phyloP scores from a whole-genome alignment of 2,329 filamentous ascomycete genomes.

The Lasiodiplodia hormozganensis region DNA sequence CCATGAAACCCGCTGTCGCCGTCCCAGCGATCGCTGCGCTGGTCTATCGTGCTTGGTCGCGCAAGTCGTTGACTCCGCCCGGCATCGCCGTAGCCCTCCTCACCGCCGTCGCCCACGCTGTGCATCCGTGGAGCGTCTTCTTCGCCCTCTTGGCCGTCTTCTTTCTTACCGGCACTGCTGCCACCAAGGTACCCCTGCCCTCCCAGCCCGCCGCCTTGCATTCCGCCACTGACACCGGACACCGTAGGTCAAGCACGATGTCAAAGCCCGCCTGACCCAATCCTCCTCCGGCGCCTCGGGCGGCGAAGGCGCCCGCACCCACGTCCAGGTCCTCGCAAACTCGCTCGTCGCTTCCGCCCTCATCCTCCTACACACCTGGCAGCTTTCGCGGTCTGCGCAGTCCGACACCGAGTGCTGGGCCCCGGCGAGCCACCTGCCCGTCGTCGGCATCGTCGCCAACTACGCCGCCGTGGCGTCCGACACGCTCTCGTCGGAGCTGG shows the following conservation, averaged over 20 bases:
- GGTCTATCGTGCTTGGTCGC: slow-evolving; percentile 48
- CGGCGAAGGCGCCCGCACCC: slow-evolving; percentile 82
- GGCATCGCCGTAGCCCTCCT: slow-evolving; percentile 75
- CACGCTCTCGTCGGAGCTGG: slow-evolving; percentile 93
- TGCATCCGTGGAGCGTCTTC: slow-evolving; percentile 95
- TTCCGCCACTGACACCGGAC: slow-evolving; percentile 13
- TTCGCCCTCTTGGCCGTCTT: slow-evolving; percentile 84
- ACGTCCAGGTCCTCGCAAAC: slow-evolving; percentile 91
- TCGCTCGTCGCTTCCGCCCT: slow-evolving; percentile 77
- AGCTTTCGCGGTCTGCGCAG: slow-evolving; percentile 39
- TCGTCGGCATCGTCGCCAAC: slow-evolving; percentile 65
- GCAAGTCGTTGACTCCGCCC: slow-evolving; percentile 73
- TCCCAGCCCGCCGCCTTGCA: neutral
- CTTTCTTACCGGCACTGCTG: slow-evolving; percentile 83
- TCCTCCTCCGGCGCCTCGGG: slow-evolving; percentile 74
- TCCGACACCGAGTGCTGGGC: slow-evolving; percentile 37
- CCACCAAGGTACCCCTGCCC: slow-evolving; percentile 71
- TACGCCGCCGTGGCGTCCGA: slow-evolving; percentile 93
- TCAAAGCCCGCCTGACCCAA: slow-evolving; percentile 83
- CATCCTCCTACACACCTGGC: slow-evolving; percentile 59
- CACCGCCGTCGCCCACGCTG: slow-evolving; percentile 80
- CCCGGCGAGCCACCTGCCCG: slow-evolving; percentile 44
- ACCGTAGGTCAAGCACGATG: slow-evolving; percentile 78
- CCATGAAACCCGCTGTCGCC: slow-evolving; percentile 37
- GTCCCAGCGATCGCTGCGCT: slow-evolving; percentile 45